Base-by-base conservation (phyloP, 345 rosid genomes). In the Pelargonium nanum region DNA sequence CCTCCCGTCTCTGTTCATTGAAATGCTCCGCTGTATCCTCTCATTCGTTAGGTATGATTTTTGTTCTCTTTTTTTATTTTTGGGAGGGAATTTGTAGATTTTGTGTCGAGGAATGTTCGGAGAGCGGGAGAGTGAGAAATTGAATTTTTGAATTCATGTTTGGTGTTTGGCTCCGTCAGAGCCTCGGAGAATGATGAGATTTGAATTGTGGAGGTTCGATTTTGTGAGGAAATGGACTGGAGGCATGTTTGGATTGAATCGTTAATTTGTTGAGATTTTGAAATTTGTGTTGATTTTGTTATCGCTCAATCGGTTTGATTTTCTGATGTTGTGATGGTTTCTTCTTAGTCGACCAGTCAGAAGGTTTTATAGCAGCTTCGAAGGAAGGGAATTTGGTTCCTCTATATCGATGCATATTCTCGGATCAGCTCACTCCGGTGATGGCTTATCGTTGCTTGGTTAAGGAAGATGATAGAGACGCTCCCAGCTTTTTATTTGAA, bases 401-500 rank as follows among this genome's bases (percentile, higher is more conserved):
- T 57, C 68, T 89, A 26, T 78, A 77, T 74, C 72, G 71, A 53
- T 79, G 85, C 70, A 82, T 92, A 56, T 84, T 92, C 80, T 83
- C 94, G 1, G 98, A 89, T 81, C 98, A 92, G 70, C 73, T 92
- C 24, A 92, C 97, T 61, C 98, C 96, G 0, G 88, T 92, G 68
- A 75, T 92, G 15, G 97, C 95, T 1, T 89, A 89, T 65, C 75
- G 98, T 28, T 92, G 97, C 70, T 75, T 89, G 70, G 97, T 92
- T 20, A 87, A 83, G 78, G 94, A 92, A 71, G 98, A 92, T 57
- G 98, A 92, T 45, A 77, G 96, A 67, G 97, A 92, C 64, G 93
- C 98, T 70, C 97, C 98, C 0, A 92, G 97, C 74, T 92, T 92
- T 78, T 69, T 92, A 74, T 87, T 84, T 4, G 98, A 92, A 71